phyloP scores from a whole-genome alignment of 2,329 filamentous ascomycete species.

The Neocucurbitaria cava region DNA sequence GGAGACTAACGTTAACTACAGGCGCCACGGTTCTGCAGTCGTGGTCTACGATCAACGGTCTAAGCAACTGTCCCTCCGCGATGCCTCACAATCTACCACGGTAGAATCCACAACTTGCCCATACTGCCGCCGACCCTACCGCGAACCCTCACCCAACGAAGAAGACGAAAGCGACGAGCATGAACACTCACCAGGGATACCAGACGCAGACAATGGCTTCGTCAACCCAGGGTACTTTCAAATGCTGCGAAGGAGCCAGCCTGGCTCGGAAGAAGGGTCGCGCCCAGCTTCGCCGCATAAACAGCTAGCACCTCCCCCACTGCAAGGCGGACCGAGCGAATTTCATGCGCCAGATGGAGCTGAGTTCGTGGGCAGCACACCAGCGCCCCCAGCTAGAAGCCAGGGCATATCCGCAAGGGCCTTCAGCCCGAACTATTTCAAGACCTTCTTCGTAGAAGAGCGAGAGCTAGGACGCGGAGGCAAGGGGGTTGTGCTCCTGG shows the following conservation, averaged over 20 bases:
- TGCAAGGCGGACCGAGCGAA: constrained; percentile 27
- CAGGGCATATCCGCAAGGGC: constrained; percentile 84
- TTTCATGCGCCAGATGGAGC: constrained; percentile 57
- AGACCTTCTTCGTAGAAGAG: constrained; percentile 91
- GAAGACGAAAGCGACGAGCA: constrained; percentile 42
- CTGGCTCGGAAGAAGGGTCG: constrained; percentile 57
- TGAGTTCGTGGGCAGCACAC: constrained; percentile 56
- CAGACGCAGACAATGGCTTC: constrained; percentile 66
- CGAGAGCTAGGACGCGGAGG: constrained; percentile 85
- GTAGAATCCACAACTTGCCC: constrained; percentile 77
- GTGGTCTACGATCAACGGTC: constrained; percentile 89
- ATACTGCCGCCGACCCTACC: constrained; percentile 81
- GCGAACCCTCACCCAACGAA: constrained; percentile 50
- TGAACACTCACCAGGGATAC: constrained; percentile 38
- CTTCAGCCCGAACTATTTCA: constrained; percentile 92
- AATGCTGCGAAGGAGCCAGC: constrained; percentile 74
- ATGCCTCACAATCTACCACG: constrained; percentile 58
- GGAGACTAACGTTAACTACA: constrained; percentile 50
- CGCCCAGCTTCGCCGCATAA: constrained; percentile 59
- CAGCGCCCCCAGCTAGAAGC: constrained; percentile 45
- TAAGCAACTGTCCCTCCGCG: constrained; percentile 82
- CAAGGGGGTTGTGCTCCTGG: constrained; percentile 93
- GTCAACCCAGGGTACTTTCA: constrained; percentile 94
- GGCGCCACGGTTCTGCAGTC: constrained; percentile 89
- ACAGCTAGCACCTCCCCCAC: constrained; percentile 48